These are phyloP conservation scores for Apophysomyces ossiformis DNA, from an alignment of 371 early-diverging fungal species.

Conservation along the genomic window DNA sequence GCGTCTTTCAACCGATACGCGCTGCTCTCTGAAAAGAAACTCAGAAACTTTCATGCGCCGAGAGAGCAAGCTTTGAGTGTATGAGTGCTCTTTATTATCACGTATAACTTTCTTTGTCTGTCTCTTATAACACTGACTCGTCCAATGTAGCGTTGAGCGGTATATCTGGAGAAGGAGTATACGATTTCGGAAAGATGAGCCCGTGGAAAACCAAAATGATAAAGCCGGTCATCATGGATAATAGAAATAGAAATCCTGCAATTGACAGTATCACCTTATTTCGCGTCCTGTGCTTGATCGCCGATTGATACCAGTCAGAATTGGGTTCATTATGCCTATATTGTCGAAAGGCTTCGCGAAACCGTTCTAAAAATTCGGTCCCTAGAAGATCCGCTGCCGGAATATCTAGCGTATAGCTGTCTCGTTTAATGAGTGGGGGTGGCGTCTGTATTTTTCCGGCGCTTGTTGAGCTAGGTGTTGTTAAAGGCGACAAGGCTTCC, in stretches of 20 bases:
- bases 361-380: not conserved
- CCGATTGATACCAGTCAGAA: not conserved
- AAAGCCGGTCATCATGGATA: not conserved
- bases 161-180: slow-evolving; percentile 5
- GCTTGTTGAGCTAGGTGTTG: not conserved
- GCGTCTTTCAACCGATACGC: not conserved
- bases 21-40: not conserved
- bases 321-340: not conserved
- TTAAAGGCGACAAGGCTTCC: not conserved
- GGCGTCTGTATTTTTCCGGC: not conserved
- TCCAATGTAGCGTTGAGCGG: not conserved
- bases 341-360: not conserved
- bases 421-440: not conserved
- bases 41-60: too few relatives aligned
- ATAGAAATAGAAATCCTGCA: not conserved
- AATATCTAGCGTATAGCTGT: not conserved
- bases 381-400: not conserved
- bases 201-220: not conserved
- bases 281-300: not conserved
- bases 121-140: not conserved
- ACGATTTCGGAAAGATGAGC: slow-evolving; percentile 1
- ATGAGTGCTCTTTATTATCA: too few relatives aligned
- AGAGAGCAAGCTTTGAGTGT: too few relatives aligned
- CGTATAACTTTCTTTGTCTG: too few relatives aligned
- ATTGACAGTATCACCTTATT: slow-evolving; percentile 1